Evolutionary conservation across 352 stramenopile genomes (phyloP), one percentile per base, ranked within the genome.

Genomic region (Poterioochromonas sp.): DNA sequence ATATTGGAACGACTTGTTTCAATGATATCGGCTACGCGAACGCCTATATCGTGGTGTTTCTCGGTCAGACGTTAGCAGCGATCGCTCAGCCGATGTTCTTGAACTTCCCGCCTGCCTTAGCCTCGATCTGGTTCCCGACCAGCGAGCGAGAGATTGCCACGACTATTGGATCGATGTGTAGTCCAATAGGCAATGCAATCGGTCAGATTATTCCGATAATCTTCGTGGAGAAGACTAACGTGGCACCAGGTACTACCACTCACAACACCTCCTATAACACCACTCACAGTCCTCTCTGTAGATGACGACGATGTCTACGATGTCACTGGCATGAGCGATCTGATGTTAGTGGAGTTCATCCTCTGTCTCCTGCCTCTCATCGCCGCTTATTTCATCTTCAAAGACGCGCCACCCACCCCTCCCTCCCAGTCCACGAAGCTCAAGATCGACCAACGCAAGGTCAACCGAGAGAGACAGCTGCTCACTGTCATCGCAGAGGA

Each of bases 101-200:
- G 12, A 85, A 85, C 64, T 62, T 79, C 20, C 76, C 82, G 3
- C 63, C 81, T 47, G 26, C 40, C 1, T 18, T 85, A 11, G 79
- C 79, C 0, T 43, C 51, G 15, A 47, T 35, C 11, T 85, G 82
- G 82, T 85, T 85, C 63, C 8, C 77, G n/a, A 49, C 35, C 8
- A 3, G 62, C 0, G 80, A 85, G 41, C 79, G 82, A 1, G 82
- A 85, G 20, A 29, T 85, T 32, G 81, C 82, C 15, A 83, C 81
- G 12, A 44, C 62, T 5, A 39, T 85, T 32, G 82, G 63, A n/a
- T 62, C 77, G 8, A 43, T 85, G 20, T 69, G n/a, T 49, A 84
- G 81, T 47, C 82, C 81, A 22, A 0, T 85, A 29, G 82, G 82
- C 3, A 85, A 84, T 81, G 82, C 82, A 29, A 22, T 80, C 29